These are phyloP conservation scores for Trypanosoma lewisi DNA, from an alignment of 208 protist genomes.

Conservation along the genomic window DNA sequence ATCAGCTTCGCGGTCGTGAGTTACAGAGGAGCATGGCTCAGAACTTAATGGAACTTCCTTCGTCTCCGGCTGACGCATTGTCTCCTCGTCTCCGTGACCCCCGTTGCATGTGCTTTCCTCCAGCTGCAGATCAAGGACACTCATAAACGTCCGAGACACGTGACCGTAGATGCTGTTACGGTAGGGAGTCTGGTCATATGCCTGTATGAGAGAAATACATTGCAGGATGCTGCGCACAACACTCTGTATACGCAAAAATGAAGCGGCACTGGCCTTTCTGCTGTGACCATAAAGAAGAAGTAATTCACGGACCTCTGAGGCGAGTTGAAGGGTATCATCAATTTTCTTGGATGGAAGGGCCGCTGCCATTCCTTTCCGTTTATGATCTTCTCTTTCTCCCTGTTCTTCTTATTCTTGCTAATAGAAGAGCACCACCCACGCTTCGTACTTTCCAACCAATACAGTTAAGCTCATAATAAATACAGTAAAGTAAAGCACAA, in stretches of 20 bases:
- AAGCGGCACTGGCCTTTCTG: slow-evolving; percentile 5
- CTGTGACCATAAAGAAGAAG: slow-evolving; percentile 23
- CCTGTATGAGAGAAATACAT: slow-evolving; percentile 24
- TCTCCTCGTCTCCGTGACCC: background rate
- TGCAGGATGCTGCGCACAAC: slow-evolving; percentile 19
- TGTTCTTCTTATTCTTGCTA: background rate
- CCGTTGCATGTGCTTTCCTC: slow-evolving; percentile 1
- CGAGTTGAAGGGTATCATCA: slow-evolving; percentile 24
- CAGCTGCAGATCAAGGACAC: slow-evolving; percentile 26
- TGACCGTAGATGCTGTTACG: slow-evolving; percentile 21
- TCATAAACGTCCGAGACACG: slow-evolving; percentile 23
- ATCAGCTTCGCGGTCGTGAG: background rate
- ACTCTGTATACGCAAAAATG: slow-evolving; percentile 20
- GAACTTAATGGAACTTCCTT: background rate
- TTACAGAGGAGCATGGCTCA: background rate
- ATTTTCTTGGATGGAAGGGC: slow-evolving; percentile 20
- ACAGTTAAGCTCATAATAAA: too few species aligned
- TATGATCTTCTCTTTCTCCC: background rate
- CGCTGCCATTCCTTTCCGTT: background rate
- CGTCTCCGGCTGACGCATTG: background rate
- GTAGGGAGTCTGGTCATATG: slow-evolving; percentile 23
- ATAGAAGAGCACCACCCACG: slow-evolving; percentile 12
- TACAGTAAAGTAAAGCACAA: too few species aligned
- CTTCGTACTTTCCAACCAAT: background rate
- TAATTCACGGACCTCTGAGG: slow-evolving; percentile 15